A percentile compares a stretch with the other conserved stretches of the same genome.
phyloP scores from a whole-genome alignment of 129 eudicot species.

The Oenanthe sinensis region DNA sequence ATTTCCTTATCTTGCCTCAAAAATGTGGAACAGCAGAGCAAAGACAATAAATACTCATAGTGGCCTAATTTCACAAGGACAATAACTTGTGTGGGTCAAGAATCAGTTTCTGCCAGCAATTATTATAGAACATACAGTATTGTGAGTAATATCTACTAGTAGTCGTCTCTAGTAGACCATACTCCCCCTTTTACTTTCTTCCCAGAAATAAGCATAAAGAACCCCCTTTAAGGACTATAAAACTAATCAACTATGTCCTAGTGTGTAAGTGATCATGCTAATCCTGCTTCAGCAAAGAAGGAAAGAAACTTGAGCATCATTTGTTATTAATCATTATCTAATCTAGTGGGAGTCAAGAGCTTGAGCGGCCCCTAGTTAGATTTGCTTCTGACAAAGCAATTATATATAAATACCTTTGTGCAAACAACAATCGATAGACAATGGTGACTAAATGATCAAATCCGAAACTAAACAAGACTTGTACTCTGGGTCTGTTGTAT shows the following conservation, averaged over 20 bases:
- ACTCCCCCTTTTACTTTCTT: not conserved
- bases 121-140: not conserved
- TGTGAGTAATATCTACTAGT: not conserved
- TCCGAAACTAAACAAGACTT: not conserved
- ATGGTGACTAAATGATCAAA: not conserved
- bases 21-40: not conserved
- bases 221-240: not conserved
- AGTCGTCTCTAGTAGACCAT: not conserved
- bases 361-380: not conserved
- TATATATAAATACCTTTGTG: not conserved
- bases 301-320: not conserved
- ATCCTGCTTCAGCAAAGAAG: not conserved
- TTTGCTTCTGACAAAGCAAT: not conserved
- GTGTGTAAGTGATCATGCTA: not conserved
- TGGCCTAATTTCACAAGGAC: constrained; percentile 1
- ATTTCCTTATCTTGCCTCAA: not conserved
- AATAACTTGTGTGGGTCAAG: not conserved
- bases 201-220: not conserved
- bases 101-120: not conserved
- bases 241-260: not conserved
- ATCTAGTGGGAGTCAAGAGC: not conserved
- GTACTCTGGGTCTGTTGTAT: not conserved
- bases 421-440: not conserved
- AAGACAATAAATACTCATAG: not conserved
- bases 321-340: not conserved